These are phyloP conservation scores for Pseudocercospora pini-densiflorae DNA, from an alignment of 2,329 filamentous ascomycete species.

Conservation along the genomic window DNA sequence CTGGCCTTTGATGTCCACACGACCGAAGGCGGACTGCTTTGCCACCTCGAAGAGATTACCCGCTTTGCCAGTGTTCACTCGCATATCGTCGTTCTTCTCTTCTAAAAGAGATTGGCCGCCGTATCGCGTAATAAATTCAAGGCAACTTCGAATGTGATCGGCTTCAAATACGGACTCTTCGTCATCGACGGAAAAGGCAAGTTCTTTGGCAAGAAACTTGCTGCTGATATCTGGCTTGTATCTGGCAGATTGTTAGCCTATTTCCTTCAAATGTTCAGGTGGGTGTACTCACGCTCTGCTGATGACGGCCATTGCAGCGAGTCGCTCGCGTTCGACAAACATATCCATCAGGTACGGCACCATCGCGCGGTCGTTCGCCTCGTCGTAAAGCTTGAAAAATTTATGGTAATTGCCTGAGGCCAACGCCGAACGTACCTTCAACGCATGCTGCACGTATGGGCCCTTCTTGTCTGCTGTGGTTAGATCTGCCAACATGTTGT, in stretches of 20 bases:
- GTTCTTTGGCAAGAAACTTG: conserved; percentile 91
- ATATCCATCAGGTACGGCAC: conserved; percentile 99
- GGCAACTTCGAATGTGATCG: conserved; percentile 56
- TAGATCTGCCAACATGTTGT: conserved; percentile 98
- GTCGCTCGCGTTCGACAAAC: conserved; percentile 92
- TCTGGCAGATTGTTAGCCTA: conserved; percentile 62
- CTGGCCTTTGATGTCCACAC: conserved; percentile 97
- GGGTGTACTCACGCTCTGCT: conserved; percentile 83
- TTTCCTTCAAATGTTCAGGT: neutral
- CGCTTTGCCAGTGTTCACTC: conserved; percentile 76
- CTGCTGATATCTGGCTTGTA: conserved; percentile 91
- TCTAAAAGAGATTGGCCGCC: conserved; percentile 77
- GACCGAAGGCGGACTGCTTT: conserved; percentile 74
- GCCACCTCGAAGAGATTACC: conserved; percentile 73
- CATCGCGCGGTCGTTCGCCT: conserved; percentile 74
- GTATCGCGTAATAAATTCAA: conserved; percentile 85
- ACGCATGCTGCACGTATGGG: conserved; percentile 82
- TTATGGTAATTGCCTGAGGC: conserved; percentile 96
- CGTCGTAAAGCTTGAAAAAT: conserved; percentile 95
- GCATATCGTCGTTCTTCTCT: conserved; percentile 68
- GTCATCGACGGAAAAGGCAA: conserved; percentile 91
- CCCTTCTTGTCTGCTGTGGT: conserved; percentile 93
- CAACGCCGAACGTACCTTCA: conserved; percentile 87
- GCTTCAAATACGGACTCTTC: conserved; percentile 53
- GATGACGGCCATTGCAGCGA: conserved; percentile 87